phyloP scores from a whole-genome alignment of 176 grass and related monocot species.

The Oryza longistaminata region DNA sequence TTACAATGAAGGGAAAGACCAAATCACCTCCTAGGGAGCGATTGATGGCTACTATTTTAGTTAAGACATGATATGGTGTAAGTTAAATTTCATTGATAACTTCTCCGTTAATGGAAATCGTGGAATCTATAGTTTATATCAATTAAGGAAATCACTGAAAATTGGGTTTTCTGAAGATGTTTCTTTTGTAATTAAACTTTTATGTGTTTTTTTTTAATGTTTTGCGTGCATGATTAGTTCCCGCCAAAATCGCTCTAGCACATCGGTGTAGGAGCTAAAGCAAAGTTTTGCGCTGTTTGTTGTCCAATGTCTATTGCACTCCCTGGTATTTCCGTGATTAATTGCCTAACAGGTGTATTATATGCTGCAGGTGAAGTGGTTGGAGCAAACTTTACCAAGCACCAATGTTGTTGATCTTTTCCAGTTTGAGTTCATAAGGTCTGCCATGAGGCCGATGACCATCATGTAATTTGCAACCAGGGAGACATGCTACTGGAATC shows the following conservation, averaged over 20 bases:
- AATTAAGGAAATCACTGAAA: too few relatives aligned
- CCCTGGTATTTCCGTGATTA: slow-evolving; percentile 1
- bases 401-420: slow-evolving; percentile 36
- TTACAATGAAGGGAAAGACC: too few relatives aligned
- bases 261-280: neutral
- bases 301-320: neutral
- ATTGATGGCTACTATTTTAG: too few relatives aligned
- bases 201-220: neutral
- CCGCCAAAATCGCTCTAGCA: neutral
- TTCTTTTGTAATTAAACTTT: neutral
- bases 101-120: neutral
- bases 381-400: slow-evolving; percentile 40
- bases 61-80: neutral
- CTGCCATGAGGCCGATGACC: slow-evolving; percentile 35
- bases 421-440: slow-evolving; percentile 55
- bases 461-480: slow-evolving; percentile 47
- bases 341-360: slow-evolving; percentile 32
- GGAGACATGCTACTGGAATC: slow-evolving; percentile 14
- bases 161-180: neutral
- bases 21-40: too few relatives aligned
- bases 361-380: slow-evolving; percentile 44
- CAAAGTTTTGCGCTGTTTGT: neutral
- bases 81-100: neutral
- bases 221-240: neutral
- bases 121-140: neutral